Evolutionary conservation across 768 basidiomycete species (phyloP).

Genomic region (Xerocomus brunneocitrinus): DNA sequence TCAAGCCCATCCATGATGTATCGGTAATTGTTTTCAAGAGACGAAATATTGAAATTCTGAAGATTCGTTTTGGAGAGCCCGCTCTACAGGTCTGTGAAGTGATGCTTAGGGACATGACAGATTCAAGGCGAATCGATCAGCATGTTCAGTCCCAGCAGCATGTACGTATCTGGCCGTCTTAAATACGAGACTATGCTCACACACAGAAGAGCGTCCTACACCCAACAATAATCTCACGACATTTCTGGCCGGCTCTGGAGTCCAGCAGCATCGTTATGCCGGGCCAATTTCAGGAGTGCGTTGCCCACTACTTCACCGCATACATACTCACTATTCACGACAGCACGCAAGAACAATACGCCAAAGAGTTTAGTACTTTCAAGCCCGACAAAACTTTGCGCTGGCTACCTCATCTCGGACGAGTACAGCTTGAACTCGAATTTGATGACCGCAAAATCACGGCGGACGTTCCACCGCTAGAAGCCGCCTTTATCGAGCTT

Average conservation of each 20-base stretch:
- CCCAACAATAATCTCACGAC: constrained; percentile 85
- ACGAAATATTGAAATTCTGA: constrained; percentile 88
- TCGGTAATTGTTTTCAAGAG: constrained; percentile 46
- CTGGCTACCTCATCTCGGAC: constrained; percentile 89
- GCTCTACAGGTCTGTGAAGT: constrained; percentile 95
- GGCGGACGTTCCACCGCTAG: constrained; percentile 77
- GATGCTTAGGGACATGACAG: constrained; percentile 96
- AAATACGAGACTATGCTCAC: constrained; percentile 5
- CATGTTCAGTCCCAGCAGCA: constrained; percentile 72
- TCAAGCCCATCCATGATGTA: not conserved
- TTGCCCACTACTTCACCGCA: not conserved
- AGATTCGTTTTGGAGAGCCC: constrained; percentile 92
- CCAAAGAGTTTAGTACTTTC: constrained; percentile 70
- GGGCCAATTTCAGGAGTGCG: constrained; percentile 77
- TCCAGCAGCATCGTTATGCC: constrained; percentile 73
- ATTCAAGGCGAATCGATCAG: constrained; percentile 86
- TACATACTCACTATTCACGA: constrained; percentile 2
- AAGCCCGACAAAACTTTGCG: constrained; percentile 90
- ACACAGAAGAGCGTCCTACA: constrained; percentile 61
- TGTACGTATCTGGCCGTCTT: constrained; percentile 38
- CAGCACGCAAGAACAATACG: constrained; percentile 75
- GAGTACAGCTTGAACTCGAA: constrained; percentile 73
- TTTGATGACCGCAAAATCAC: constrained; percentile 75
- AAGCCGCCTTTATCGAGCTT: constrained; percentile 86
- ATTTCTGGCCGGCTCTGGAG: constrained; percentile 93